phyloP scores from a whole-genome alignment of 129 eudicot genomes.

The Apium graveolens region DNA sequence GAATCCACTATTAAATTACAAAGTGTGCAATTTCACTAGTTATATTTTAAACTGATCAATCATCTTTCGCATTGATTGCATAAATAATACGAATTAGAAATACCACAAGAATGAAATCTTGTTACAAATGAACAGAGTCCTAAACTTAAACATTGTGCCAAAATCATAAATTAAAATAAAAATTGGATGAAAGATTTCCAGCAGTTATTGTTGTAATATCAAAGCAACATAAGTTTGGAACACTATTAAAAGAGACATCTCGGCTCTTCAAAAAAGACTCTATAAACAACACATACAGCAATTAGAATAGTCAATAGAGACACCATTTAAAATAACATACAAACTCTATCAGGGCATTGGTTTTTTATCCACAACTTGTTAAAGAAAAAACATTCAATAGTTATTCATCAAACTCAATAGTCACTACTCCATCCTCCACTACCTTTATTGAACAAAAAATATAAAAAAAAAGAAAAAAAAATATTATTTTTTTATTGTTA shows the following conservation, averaged over 20 bases:
- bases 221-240: constrained; percentile 27
- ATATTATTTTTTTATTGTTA: not conserved
- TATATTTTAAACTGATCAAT: not conserved
- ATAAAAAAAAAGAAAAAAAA: not conserved
- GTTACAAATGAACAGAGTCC: not conserved
- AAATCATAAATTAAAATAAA: constrained; percentile 5
- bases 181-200: not conserved
- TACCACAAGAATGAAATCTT: not conserved
- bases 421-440: not conserved
- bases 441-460: not conserved
- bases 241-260: constrained; percentile 34
- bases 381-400: not conserved
- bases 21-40: not conserved
- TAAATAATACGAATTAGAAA: not conserved
- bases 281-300: not conserved
- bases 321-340: not conserved
- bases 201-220: constrained; percentile 9
- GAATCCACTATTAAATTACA: not conserved
- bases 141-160: constrained; percentile 2
- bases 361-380: not conserved
- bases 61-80: not conserved
- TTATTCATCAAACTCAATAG: not conserved
- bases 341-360: no score
- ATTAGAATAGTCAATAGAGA: not conserved
- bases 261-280: constrained; percentile 41